Evolutionary conservation across 2,329 filamentous ascomycete genomes (phyloP), one percentile per base, ranked within the genome.

Genomic region (Verticillium nubilum): DNA sequence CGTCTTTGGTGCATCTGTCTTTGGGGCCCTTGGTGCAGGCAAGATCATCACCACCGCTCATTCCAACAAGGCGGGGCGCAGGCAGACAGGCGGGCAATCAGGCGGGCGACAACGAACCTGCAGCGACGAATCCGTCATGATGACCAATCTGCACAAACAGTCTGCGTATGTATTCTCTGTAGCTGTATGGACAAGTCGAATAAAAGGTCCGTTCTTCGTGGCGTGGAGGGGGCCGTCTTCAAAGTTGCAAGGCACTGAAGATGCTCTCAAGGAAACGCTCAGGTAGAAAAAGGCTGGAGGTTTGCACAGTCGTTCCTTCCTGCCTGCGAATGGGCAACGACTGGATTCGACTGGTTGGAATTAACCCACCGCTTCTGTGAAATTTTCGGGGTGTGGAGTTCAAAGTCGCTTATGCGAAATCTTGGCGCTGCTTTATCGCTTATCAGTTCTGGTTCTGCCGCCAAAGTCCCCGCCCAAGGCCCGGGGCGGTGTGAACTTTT

Each of bases 61-160:
- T 53, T 60, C 54, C 54, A 47, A 28, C 54, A 47, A 57, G 61
- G 61, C 58, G 61, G 61, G 60, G 64, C 59, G 42, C 19, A 6
- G 37, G 37, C 37, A 47, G 37, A n/a, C 37, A 37, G 42, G 37
- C 37, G 3, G 66, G 71, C 62, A 68, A 55, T 60, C 69, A 60
- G 50, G 62, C 58, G 58, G 64, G 60, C 59, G 54, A 65, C 57
- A 65, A 78, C 77, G 66, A 72, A 80, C 78, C 76, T 80, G 77
- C 66, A 80, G 70, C 65, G 76, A 75, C 59, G 75, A 71, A 58
- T 80, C 77, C 63, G 72, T 73, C 78, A 80, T 80, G 53, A 60
- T 69, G 60, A 59, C 50, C 25, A 19, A 37, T 23, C 17, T 37
- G 15, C 15, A 15, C 13, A 37, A 15, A 37, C n/a, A 17, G 33